Evolutionary conservation across 495 filamentous ascomycete genomes (phyloP).

Genomic region (Aspergillus steynii): DNA sequence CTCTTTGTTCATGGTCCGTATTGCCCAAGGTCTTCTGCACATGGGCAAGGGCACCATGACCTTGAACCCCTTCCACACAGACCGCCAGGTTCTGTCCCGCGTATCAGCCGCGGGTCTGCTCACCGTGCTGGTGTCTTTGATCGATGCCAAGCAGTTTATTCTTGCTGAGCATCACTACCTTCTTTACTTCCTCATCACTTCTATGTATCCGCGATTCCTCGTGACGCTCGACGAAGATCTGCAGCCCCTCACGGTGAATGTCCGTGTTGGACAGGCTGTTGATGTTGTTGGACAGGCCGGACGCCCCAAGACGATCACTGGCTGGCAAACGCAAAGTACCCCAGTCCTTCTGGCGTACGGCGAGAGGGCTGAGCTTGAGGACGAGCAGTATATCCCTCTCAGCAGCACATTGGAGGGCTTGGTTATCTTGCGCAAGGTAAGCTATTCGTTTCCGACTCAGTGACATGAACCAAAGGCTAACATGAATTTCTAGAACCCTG

Average conservation of each 20-base stretch:
- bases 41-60: conserved; percentile 99
- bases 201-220: conserved; percentile 95
- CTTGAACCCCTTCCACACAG: conserved; percentile 96
- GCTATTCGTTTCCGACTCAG: conserved; percentile 10
- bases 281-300: conserved; percentile 98
- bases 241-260: conserved; percentile 91
- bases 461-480: conserved; percentile 24
- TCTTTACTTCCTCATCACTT: conserved; percentile 95
- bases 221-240: conserved; percentile 94
- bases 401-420: conserved; percentile 91
- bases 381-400: conserved; percentile 92
- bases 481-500: conserved; percentile 46
- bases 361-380: conserved; percentile 94
- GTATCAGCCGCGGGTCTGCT: conserved; percentile 89
- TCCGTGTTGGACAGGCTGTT: conserved; percentile 95
- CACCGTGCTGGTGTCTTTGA: conserved; percentile 84
- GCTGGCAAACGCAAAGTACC: conserved; percentile 99
- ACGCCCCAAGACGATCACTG: conserved; percentile 96
- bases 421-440: conserved; percentile 95
- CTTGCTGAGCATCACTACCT: conserved; percentile 88
- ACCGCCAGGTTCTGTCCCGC: conserved; percentile 89
- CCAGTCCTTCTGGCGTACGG: conserved; percentile 91
- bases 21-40: conserved; percentile 94
- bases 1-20: conserved; percentile 97
- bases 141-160: conserved; percentile 94